Conservation (phyloP, 805 yeast species). For the Candida arabinofermentans region DNA sequence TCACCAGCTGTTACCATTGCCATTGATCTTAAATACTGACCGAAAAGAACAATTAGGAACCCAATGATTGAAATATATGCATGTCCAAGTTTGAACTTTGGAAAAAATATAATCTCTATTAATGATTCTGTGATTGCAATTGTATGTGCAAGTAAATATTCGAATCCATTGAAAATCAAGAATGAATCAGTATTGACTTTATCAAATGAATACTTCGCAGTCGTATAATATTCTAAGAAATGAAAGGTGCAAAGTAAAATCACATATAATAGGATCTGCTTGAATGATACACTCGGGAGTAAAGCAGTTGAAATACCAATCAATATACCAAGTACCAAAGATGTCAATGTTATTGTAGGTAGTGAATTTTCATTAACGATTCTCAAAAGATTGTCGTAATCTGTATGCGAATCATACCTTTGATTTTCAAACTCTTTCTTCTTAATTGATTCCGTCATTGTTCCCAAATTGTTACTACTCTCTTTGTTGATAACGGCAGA, state of each 20-base stretch:
- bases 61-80: constrained; percentile 38
- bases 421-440: background rate
- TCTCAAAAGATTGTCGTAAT: constrained; percentile 4
- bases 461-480: too few species aligned
- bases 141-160: constrained; percentile 54
- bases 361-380: constrained; percentile 36
- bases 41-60: constrained; percentile 40
- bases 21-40: constrained; percentile 64
- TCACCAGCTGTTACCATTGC: constrained; percentile 89
- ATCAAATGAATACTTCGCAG: constrained; percentile 67
- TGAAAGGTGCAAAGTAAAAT: constrained; percentile 62
- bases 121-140: constrained; percentile 49
- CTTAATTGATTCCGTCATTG: background rate
- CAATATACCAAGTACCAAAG: constrained; percentile 40
- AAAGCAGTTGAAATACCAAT: constrained; percentile 37
- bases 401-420: constrained; percentile 4
- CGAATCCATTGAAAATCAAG: constrained; percentile 58
- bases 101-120: constrained; percentile 39
- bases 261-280: constrained; percentile 41
- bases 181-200: constrained; percentile 70
- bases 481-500: too few species aligned
- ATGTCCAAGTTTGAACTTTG: constrained; percentile 28
- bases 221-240: constrained; percentile 73
- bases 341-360: constrained; percentile 39
- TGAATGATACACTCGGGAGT: constrained; percentile 26